Percentiles rank a stretch among this genome's conserved stretches.
phyloP scores from a whole-genome alignment of 495 filamentous ascomycete genomes.

The Lasiosphaeriaceae sp. region DNA sequence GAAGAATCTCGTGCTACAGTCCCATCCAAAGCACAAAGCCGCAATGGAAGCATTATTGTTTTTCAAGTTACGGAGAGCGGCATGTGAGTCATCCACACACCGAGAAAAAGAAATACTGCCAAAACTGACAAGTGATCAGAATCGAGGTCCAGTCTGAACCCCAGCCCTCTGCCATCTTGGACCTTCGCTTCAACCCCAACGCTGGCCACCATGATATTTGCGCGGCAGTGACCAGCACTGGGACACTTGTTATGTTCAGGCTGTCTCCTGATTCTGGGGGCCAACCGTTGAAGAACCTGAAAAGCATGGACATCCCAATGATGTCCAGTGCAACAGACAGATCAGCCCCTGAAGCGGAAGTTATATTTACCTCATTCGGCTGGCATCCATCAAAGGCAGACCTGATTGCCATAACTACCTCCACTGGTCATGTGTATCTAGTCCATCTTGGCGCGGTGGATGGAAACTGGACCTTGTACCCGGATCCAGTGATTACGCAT shows the following conservation, averaged over 20 bases:
- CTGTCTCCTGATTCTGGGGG: constrained; percentile 14
- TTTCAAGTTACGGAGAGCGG: constrained; percentile 50
- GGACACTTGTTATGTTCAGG: constrained; percentile 62
- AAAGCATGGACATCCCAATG: constrained; percentile 22
- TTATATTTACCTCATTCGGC: constrained; percentile 65
- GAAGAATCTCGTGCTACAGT: constrained; percentile 1
- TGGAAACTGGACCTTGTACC: constrained; percentile 18
- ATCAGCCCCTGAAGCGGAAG: constrained; percentile 41
- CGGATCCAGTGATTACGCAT: constrained; percentile 36
- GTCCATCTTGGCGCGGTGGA: constrained; percentile 30
- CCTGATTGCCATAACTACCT: constrained; percentile 63
- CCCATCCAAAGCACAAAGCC: constrained; percentile 44
- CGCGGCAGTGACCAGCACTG: constrained; percentile 70
- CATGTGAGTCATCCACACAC: constrained; percentile 57
- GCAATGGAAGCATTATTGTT: constrained; percentile 69
- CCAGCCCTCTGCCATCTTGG: constrained; percentile 70
- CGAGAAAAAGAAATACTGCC: no score
- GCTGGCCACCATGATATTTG: constrained; percentile 46
- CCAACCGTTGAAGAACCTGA: constrained; percentile 29
- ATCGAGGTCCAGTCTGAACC: constrained; percentile 45
- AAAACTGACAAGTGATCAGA: constrained; percentile 22
- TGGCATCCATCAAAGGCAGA: constrained; percentile 57
- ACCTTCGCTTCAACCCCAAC: constrained; percentile 74
- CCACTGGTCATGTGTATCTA: constrained; percentile 58
- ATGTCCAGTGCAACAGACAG: constrained; percentile 18